These are phyloP conservation scores for Talaromyces piceae DNA, from an alignment of 2,329 filamentous ascomycete genomes.

Conservation along the genomic window DNA sequence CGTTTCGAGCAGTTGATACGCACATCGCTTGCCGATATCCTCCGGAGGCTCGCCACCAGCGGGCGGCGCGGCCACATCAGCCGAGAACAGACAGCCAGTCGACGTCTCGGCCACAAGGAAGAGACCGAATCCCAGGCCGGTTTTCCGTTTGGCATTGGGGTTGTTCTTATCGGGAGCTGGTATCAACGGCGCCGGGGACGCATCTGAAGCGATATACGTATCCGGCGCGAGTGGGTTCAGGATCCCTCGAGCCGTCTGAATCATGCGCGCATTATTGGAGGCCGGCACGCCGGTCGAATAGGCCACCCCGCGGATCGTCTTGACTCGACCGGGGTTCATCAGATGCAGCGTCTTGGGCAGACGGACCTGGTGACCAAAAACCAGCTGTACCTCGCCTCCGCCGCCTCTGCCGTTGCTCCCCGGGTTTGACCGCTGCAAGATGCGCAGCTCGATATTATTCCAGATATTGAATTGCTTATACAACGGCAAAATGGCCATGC, in stretches of 20 bases:
- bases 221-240: slow-evolving; percentile 81
- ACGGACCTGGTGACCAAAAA: slow-evolving; percentile 88
- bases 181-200: slow-evolving; percentile 53
- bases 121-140: slow-evolving; percentile 86
- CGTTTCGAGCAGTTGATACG: slow-evolving; percentile 78
- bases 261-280: slow-evolving; percentile 92
- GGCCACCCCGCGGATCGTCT: slow-evolving; percentile 83
- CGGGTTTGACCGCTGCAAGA: slow-evolving; percentile 71
- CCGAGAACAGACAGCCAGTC: slow-evolving; percentile 77
- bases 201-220: slow-evolving; percentile 76
- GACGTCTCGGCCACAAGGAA: slow-evolving; percentile 90
- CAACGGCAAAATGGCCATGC: slow-evolving; percentile 83
- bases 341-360: slow-evolving; percentile 91
- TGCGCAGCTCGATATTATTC: slow-evolving; percentile 74
- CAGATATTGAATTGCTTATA: slow-evolving; percentile 88
- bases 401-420: slow-evolving; percentile 69
- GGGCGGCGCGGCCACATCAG: slow-evolving; percentile 68
- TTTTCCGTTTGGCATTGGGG: slow-evolving; percentile 47
- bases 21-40: slow-evolving; percentile 81
- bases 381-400: slow-evolving; percentile 84
- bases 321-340: slow-evolving; percentile 73
- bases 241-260: slow-evolving; percentile 77
- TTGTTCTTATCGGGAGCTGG: slow-evolving; percentile 64
- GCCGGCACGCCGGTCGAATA: slow-evolving; percentile 89
- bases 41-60: slow-evolving; percentile 78